Evolutionary conservation across 2,329 filamentous ascomycete species (phyloP).

Genomic region (Pseudofabraea citricarpa): DNA sequence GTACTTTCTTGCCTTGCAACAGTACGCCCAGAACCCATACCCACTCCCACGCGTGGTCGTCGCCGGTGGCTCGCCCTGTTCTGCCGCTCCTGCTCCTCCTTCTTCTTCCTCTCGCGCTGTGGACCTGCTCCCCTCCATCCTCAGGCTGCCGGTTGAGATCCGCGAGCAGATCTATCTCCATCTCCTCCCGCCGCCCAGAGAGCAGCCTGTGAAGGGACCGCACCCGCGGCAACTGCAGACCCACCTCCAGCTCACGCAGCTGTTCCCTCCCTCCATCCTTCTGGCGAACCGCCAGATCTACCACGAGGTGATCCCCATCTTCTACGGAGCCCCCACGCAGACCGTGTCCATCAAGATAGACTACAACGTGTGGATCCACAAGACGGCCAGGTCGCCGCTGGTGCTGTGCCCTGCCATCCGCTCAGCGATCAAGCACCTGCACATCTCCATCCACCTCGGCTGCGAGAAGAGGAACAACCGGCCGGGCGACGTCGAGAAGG

Average conservation of each 20-base stretch:
- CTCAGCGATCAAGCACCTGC: conserved; percentile 19
- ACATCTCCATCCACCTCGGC: conserved; percentile 19
- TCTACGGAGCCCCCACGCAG: conserved; percentile 19
- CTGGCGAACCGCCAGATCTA: conserved; percentile 19
- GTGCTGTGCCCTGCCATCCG: conserved; percentile 16
- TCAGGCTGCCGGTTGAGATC: conserved; percentile 20
- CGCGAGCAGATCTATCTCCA: conserved; percentile 17
- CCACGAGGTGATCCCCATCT: conserved; percentile 19
- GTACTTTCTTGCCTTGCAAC: conserved; percentile 20
- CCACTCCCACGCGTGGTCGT: too few relatives aligned
- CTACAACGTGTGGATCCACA: conserved; percentile 24
- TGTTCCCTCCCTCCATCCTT: conserved; percentile 15
- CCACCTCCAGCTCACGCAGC: conserved; percentile 18
- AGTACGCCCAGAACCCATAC: conserved; percentile 16
- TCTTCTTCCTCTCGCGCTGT: not conserved
- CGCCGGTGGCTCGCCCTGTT: too few relatives aligned
- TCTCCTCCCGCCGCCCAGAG: conserved; percentile 9
- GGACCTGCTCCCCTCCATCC: conserved; percentile 9
- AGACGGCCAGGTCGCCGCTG: conserved; percentile 18
- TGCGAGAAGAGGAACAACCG: conserved; percentile 28
- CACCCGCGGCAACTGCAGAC: conserved; percentile 24
- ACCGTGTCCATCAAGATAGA: conserved; percentile 17
- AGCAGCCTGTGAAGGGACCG: conserved; percentile 16
- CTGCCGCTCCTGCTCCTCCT: not conserved
- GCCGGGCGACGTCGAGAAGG: conserved; percentile 26